Evolutionary conservation across 164 flowering plant genomes (phyloP), one percentile per base, ranked within the genome.

Genomic region (Magnolia kwangsiensis): DNA sequence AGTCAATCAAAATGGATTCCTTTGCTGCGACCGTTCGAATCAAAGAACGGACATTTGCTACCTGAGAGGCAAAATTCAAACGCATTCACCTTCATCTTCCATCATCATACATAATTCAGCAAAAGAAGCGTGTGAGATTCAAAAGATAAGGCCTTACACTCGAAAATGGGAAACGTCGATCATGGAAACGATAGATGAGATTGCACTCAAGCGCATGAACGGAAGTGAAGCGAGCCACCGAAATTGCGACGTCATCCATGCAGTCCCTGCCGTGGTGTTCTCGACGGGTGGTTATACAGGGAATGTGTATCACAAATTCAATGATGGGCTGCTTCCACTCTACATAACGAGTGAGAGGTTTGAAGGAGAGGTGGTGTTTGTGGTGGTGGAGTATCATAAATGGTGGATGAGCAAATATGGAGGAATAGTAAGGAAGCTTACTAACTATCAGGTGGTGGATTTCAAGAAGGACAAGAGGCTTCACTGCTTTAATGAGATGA

Each of bases 261-360:
- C 31, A 3, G 63, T 74, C n/a, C 78, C 80, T 0, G 80, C 71
- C 20, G 50, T 78, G 9, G 74, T 75, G 19, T 78, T 81, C 45
- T 74, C 76, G 2, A 75, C 64, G 0, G 83, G 74, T 1, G 80
- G 78, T 8, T 75, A 63, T 51, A 67, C 76, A 0, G 80, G 80
- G 10, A 75, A 78, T 24, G 74, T 81, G 51, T 78, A 71, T 64
- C 76, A 75, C 29, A 81, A 78, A 18, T 72, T 81, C 59, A 72
- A 75, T 63, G 83, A 81, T 9, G 79, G 74, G 0, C 55, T 75
- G 61, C 7, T 75, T 8, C 81, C 79, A 2, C 77, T 76, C 21
- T 76, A 66, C 69, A 67, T 75, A 14, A 78, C 81, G 2, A 19
- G 7, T 13, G 72, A 61, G 59, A 72, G 75, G 67, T 73, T 77